Conservation (phyloP, 225 moss, liverwort and hornwort genomes). For the Bryoerythrophyllum caledonicum region DNA sequence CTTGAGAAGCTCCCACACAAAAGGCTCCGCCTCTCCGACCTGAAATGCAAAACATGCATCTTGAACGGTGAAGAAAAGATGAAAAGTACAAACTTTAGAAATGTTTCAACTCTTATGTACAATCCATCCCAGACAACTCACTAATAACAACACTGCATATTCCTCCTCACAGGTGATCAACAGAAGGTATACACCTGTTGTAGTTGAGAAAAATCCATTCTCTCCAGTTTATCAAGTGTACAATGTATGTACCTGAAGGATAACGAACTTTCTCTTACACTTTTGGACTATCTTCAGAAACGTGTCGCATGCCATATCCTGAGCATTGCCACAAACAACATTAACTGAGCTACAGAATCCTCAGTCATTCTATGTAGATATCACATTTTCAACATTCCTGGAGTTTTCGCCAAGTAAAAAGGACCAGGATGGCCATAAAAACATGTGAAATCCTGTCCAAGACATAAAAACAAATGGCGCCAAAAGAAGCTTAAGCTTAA, state of each 20-base stretch:
- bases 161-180: not conserved
- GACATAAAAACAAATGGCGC: no score
- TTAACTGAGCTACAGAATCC: not conserved
- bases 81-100: no score
- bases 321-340: conserved; percentile 11
- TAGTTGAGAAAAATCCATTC: not conserved
- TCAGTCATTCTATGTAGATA: rapidly evolving
- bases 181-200: no score
- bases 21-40: conserved; percentile 96
- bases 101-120: no score
- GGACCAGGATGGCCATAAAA: not conserved
- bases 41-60: conserved; percentile 8
- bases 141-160: not conserved
- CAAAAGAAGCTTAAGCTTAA: not conserved
- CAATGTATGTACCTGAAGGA: conserved; percentile 81
- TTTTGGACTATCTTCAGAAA: conserved; percentile 97
- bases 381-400: not conserved
- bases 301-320: conserved; percentile 99
- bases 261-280: conserved; percentile 91
- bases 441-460: no score
- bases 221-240: not conserved
- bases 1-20: conserved; percentile 91
- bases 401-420: not conserved
- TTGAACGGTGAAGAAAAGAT: no score
- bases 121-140: no score